Evolutionary conservation across 768 basidiomycete genomes (phyloP).

Genomic region (Boletus barrowsii): DNA sequence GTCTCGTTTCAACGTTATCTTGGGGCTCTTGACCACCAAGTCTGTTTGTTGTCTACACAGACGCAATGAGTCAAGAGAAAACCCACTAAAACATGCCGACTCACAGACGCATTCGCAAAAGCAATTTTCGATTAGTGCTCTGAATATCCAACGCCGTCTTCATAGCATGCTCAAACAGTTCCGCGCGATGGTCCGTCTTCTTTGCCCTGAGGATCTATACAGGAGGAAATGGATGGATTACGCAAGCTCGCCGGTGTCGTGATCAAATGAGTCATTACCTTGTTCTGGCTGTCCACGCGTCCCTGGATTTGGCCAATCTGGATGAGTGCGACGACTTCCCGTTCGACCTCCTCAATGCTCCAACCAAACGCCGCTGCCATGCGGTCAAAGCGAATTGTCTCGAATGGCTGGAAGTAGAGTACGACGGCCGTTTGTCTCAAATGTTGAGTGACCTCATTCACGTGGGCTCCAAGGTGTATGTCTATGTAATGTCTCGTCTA

Average conservation of each 20-base stretch:
- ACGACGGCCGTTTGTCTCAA: conserved; percentile 77
- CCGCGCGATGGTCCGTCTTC: conserved; percentile 73
- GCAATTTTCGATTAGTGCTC: conserved; percentile 67
- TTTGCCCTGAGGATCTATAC: conserved; percentile 74
- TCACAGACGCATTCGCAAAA: conserved; percentile 82
- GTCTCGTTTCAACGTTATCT: conserved; percentile 31
- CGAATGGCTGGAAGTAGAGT: conserved; percentile 91
- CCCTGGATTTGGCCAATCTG: conserved; percentile 75
- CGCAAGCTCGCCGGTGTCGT: background rate
- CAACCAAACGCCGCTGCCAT: conserved; percentile 89
- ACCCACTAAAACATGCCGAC: conserved; percentile 26
- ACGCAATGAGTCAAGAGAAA: background rate
- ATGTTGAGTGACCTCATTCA: conserved; percentile 57
- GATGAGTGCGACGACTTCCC: conserved; percentile 74
- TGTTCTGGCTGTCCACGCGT: conserved; percentile 86
- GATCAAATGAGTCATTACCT: conserved; percentile 42
- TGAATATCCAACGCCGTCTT: conserved; percentile 71
- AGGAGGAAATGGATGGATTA: background rate
- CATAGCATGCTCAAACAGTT: conserved; percentile 73
- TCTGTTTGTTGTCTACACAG: conserved; percentile 72
- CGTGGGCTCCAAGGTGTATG: conserved; percentile 70
- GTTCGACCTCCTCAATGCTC: conserved; percentile 66
- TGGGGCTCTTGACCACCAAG: conserved; percentile 65
- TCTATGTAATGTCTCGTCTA: conserved; percentile 79
- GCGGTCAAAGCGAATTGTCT: conserved; percentile 75